These are phyloP conservation scores for Bryoerythrophyllum caledonicum DNA, from an alignment of 225 moss, liverwort and hornwort genomes.

Conservation along the genomic window DNA sequence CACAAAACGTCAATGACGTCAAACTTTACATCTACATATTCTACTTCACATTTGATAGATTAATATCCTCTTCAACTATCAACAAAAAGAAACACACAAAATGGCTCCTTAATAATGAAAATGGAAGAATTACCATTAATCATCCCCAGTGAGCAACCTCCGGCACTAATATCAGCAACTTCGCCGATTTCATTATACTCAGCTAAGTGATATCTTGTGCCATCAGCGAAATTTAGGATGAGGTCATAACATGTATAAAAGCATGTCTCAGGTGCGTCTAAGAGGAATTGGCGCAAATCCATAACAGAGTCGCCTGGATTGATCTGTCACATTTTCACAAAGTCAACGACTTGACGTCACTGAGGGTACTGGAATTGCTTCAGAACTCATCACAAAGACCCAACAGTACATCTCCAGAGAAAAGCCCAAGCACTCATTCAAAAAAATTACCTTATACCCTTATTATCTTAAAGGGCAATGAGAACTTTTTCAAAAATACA, in stretches of 20 bases:
- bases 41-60: background rate
- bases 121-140: conserved; percentile 64
- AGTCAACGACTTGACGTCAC: background rate
- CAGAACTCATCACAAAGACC: background rate
- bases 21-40: background rate
- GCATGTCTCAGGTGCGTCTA: conserved; percentile 95
- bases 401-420: background rate
- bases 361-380: background rate
- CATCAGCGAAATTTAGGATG: conserved; percentile 79
- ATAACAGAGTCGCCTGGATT: conserved; percentile 96
- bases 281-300: conserved; percentile 91
- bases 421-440: background rate
- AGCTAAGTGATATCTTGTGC: conserved; percentile 81
- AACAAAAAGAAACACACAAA: background rate
- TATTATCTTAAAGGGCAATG: background rate
- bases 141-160: conserved; percentile 91
- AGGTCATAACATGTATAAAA: conserved; percentile 97
- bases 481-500: background rate
- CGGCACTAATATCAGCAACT: conserved; percentile 90
- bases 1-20: background rate
- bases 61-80: background rate
- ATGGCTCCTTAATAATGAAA: background rate
- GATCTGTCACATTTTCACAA: conserved; percentile 49
- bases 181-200: conserved; percentile 98
- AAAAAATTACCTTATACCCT: background rate